Conservation (phyloP, 2,329 filamentous ascomycete genomes). For the Rutstroemia sp. region DNA sequence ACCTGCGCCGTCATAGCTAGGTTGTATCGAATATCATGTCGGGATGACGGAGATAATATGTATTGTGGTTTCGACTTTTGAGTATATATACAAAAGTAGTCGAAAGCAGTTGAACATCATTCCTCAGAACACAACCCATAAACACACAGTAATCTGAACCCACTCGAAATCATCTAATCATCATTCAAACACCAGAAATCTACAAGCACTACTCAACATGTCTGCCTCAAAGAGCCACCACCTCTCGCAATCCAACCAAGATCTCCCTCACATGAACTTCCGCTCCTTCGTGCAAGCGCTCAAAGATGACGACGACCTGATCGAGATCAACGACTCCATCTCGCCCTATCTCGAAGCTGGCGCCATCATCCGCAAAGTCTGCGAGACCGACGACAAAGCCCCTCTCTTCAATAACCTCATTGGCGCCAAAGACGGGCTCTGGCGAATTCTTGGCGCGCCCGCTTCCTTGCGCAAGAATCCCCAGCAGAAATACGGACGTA, state of each 20-base stretch:
- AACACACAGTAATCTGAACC: too few species aligned
- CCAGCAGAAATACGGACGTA: constrained; percentile 33
- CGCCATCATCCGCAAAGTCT: constrained; percentile 40
- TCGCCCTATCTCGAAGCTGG: constrained; percentile 40
- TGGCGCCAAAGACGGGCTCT: constrained; percentile 39
- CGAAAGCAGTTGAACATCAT: too few species aligned
- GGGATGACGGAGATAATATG: too few species aligned
- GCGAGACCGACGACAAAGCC: constrained; percentile 39
- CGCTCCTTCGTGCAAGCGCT: constrained; percentile 39
- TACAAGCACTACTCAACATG: neutral
- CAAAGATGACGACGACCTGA: constrained; percentile 36
- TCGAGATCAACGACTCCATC: constrained; percentile 36
- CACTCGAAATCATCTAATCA: too few species aligned
- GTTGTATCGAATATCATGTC: too few species aligned
- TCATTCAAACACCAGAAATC: too few species aligned
- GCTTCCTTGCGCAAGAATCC: constrained; percentile 31
- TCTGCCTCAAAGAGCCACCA: neutral
- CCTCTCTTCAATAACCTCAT: constrained; percentile 46
- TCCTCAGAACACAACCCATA: too few species aligned
- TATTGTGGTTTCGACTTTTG: too few species aligned
- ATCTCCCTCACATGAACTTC: constrained; percentile 33
- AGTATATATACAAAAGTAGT: too few species aligned
- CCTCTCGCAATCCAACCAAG: constrained; percentile 1
- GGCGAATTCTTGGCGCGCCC: constrained; percentile 40
- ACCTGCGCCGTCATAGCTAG: too few species aligned